phyloP scores from a whole-genome alignment of 495 filamentous ascomycete genomes.

The Aspergillus kassunensis region DNA sequence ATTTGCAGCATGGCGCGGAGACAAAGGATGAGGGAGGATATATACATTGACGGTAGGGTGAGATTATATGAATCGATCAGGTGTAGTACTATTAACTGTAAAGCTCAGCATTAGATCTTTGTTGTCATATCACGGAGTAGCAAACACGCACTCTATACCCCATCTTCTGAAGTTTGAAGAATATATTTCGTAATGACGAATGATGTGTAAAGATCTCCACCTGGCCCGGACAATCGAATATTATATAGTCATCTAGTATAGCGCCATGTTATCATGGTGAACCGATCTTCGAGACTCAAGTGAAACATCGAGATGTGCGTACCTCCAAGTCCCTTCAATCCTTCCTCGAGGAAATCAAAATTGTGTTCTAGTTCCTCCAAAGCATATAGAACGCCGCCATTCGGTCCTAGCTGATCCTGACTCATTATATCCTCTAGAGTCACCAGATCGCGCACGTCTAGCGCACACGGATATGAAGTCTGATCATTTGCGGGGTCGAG shows the following conservation, averaged over 20 bases:
- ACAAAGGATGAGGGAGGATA: constrained; percentile 86
- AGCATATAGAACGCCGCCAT: constrained; percentile 87
- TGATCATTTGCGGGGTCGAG: constrained; percentile 94
- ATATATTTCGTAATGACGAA: constrained; percentile 81
- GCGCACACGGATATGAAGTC: constrained; percentile 62
- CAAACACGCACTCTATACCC: constrained; percentile 73
- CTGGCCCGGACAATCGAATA: constrained; percentile 96
- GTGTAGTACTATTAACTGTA: constrained; percentile 82
- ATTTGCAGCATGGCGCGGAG: constrained; percentile 97
- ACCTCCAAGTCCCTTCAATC: constrained; percentile 67
- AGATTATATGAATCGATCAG: constrained; percentile 89
- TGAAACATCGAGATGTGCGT: constrained; percentile 16
- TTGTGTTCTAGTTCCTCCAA: constrained; percentile 94
- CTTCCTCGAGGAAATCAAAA: constrained; percentile 81
- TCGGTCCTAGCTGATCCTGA: constrained; percentile 86
- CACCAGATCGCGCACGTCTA: constrained; percentile 86
- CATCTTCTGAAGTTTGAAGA: constrained; percentile 83
- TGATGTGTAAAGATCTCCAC: constrained; percentile 97
- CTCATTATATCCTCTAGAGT: constrained; percentile 92
- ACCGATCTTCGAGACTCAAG: background rate
- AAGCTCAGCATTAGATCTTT: constrained; percentile 11
- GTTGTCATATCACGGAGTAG: background rate
- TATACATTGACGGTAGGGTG: constrained; percentile 87
- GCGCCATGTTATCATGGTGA: constrained; percentile 3
- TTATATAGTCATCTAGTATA: constrained; percentile 74